Evolutionary conservation across 306 rosid species (phyloP), one percentile per base, ranked within the genome.

Genomic region (Cyamopsis tetragonoloba): DNA sequence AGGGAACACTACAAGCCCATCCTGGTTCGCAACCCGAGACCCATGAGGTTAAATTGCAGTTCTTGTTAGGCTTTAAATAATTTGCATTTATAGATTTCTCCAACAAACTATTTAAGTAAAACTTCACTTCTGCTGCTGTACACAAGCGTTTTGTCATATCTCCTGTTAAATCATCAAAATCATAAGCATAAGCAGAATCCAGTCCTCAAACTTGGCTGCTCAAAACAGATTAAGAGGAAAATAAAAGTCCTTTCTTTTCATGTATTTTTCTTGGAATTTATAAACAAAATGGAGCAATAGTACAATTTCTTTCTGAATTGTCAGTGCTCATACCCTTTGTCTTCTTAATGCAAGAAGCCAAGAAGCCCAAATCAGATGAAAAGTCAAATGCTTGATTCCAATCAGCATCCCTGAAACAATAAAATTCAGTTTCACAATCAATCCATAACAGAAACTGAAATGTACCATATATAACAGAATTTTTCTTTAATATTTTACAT

Each of bases 21-120:
- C 99, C 99, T 12, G 99, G 99, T 83, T 95, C 97, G 23, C 99
- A 95, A n/a, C 99, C 96, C 42, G 96, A 35, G 63, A 84, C 82
- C 99, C 99, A 95, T 18, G 96, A 77, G 58, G 97, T 80, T 70
- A 95, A 83, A 85, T 95, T 95, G 78, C 99, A 95, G 65, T 95
- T 95, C 83, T 67, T 82, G 73, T 90, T 95, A 47, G 88, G 97
- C 77, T 73, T 88, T 72, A 90, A 70, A 62, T 86, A 88, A 74
- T 78, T 80, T 72, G 80, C 86, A 77, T 73, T 70, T 26, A 22
- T 30, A 18, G 92, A 69, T 39, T 50, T 55, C 64, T 72, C 85
- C 71, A 88, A 78, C 35, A 89, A 69, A 85, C 82, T 77, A 12
- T 75, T 81, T 32, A 95, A 85, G 77, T 85, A 95, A 77, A 90